Evolutionary conservation across 208 protist species (phyloP).

Genomic region (Trypanosoma boissoni): DNA sequence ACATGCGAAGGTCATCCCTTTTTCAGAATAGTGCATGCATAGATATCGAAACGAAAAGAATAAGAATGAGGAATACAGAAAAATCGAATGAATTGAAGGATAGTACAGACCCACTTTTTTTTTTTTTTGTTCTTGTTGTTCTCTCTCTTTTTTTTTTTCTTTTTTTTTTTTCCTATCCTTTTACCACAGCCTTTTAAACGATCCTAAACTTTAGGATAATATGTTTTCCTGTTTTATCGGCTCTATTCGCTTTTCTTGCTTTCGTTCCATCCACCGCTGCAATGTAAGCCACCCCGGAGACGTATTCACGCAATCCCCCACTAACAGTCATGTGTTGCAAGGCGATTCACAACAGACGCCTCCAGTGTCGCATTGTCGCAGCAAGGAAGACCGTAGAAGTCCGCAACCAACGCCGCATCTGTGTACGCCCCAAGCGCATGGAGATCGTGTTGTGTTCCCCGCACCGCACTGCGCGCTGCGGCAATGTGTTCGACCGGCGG

Average conservation of each 20-base stretch:
- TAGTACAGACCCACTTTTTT: too few species aligned
- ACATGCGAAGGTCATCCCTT: slow-evolving; percentile 26
- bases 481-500: slow-evolving; percentile 4
- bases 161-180: too few species aligned
- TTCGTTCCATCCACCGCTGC: too few species aligned
- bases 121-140: too few species aligned
- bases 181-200: too few species aligned
- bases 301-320: not conserved
- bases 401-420: slow-evolving; percentile 11
- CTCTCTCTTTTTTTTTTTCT: too few species aligned
- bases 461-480: slow-evolving; percentile 4
- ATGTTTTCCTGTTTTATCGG: too few species aligned
- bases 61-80: slow-evolving; percentile 12
- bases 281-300: too few species aligned
- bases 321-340: slow-evolving; percentile 42
- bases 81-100: too few species aligned
- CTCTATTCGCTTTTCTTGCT: too few species aligned
- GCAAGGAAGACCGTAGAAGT: slow-evolving; percentile 21
- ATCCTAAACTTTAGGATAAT: too few species aligned
- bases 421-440: slow-evolving; percentile 9
- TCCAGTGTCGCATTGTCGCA: slow-evolving; percentile 40
- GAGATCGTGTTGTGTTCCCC: slow-evolving; percentile 14
- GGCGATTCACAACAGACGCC: slow-evolving; percentile 47
- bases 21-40: not conserved
- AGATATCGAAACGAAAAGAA: slow-evolving; percentile 3